Evolutionary conservation across 768 basidiomycete genomes (phyloP).

Genomic region (Boletus barrowsii): DNA sequence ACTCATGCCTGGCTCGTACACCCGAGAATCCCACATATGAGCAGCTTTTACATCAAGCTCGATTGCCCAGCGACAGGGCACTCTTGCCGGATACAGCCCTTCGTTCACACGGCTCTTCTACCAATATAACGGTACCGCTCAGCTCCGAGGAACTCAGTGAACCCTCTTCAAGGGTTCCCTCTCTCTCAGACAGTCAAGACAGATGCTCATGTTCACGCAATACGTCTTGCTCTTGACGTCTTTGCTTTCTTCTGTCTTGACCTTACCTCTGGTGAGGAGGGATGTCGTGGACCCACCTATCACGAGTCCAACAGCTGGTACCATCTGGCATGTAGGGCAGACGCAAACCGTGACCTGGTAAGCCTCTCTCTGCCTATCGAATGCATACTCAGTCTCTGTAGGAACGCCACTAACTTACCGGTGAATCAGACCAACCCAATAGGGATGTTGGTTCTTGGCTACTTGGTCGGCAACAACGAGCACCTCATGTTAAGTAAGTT

Average conservation of each 20-base stretch:
- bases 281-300: constrained; percentile 51
- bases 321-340: constrained; percentile 45
- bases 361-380: constrained; percentile 24
- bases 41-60: background rate
- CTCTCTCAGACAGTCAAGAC: constrained; percentile 9
- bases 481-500: constrained; percentile 30
- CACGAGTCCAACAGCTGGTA: constrained; percentile 38
- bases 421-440: constrained; percentile 27
- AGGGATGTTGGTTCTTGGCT: constrained; percentile 32
- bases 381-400: constrained; percentile 30
- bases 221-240: constrained; percentile 21
- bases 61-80: background rate
- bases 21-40: constrained; percentile 6
- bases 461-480: constrained; percentile 27
- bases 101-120: constrained; percentile 19
- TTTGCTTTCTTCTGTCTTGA: constrained; percentile 19
- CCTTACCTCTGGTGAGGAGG: constrained; percentile 35
- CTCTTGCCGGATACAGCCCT: constrained; percentile 9
- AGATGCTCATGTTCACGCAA: constrained; percentile 25
- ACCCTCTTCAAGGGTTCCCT: constrained; percentile 18
- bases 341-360: constrained; percentile 51
- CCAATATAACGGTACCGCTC: constrained; percentile 14
- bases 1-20: background rate
- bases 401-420: constrained; percentile 23
- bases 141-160: constrained; percentile 1